A percentile compares a stretch with the other conserved stretches of the same genome.
Evolutionary conservation across 2,329 filamentous ascomycete genomes (phyloP).

Genomic region (Xylariaceae sp.): DNA sequence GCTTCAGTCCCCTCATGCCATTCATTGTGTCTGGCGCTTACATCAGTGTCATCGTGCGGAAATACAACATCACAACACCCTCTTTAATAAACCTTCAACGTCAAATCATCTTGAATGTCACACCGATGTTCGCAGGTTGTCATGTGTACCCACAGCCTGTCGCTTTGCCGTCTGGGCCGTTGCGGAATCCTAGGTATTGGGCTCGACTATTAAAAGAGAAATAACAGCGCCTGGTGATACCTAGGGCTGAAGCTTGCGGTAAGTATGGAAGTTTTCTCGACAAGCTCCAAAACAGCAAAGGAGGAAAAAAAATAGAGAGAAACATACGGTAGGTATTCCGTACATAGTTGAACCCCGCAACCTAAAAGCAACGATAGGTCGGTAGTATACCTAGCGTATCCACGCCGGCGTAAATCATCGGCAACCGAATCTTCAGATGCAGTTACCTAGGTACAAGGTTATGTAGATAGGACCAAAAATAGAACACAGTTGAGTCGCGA

Average conservation of each 20-base stretch:
- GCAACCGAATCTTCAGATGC: background rate
- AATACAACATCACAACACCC: too few species aligned
- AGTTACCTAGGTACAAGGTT: background rate
- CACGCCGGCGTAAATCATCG: background rate
- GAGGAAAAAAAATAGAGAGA: background rate
- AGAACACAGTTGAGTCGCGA: background rate
- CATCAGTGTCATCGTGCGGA: background rate
- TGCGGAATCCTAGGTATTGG: conserved; percentile 12
- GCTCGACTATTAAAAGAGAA: conserved; percentile 1
- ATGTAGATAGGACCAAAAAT: conserved; percentile 9
- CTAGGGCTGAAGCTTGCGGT: background rate
- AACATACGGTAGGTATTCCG: background rate
- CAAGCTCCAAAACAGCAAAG: background rate
- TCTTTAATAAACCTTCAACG: background rate
- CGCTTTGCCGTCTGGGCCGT: conserved; percentile 17
- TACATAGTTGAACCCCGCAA: background rate
- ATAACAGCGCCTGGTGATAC: background rate
- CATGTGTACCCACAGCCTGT: conserved; percentile 13
- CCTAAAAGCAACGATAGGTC: background rate
- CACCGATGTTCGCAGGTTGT: background rate
- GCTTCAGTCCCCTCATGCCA: conserved; percentile 12
- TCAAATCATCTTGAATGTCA: background rate
- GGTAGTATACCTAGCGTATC: background rate
- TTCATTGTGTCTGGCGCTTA: conserved; percentile 25
- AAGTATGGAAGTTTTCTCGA: background rate